Evolutionary conservation across 1,284 basidiomycete species (phyloP), one percentile per base, ranked within the genome.

Genomic region (Pascua sp.): DNA sequence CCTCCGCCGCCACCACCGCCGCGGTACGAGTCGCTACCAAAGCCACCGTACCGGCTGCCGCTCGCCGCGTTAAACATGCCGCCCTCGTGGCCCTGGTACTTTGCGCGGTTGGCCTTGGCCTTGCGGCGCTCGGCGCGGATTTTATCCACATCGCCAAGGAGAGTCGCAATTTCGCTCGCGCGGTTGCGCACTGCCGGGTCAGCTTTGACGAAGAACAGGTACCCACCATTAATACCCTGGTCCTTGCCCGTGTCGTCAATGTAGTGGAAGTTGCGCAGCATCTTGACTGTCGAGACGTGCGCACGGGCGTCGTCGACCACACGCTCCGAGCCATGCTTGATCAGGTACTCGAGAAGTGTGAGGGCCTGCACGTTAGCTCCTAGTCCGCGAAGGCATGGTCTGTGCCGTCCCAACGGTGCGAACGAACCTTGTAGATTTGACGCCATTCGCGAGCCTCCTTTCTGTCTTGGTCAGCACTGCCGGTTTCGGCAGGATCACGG

Each of bases 241-340:
- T 98, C 96, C 77, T 98, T 98, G 57, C 91, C 93, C 79, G 95
- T 96, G 66, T 98, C 95, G 68, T 98, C 96, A 57, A 97, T 91
- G 77, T 97, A 98, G 75, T 98, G 96, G 79, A 98, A 98, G 72
- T 88, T 97, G 60, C 94, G 82, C 10, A 98, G 84, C 89, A 98
- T 98, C 80, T 98, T 98, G 74, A 98, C 86, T 36, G 94, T 97
- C 42, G 90, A 88, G 17, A 98, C 81, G 73, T 98, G 96, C 1
- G 91, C 89, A 56, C 95, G 84, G 3, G 96, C 92, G 77, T 98
- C 95, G 70, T 98, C 95, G 15, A 98, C 92, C 4, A 98, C 96
- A 46, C 96, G 88, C 74, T 98, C 95, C 18, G 91, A 93, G n/a
- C 95, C 96, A 68, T 98, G 90, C 79, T 97, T 98, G 73, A 98